Conservation (phyloP, 1,284 basidiomycete species). For the Sanghuangporus baumii region DNA sequence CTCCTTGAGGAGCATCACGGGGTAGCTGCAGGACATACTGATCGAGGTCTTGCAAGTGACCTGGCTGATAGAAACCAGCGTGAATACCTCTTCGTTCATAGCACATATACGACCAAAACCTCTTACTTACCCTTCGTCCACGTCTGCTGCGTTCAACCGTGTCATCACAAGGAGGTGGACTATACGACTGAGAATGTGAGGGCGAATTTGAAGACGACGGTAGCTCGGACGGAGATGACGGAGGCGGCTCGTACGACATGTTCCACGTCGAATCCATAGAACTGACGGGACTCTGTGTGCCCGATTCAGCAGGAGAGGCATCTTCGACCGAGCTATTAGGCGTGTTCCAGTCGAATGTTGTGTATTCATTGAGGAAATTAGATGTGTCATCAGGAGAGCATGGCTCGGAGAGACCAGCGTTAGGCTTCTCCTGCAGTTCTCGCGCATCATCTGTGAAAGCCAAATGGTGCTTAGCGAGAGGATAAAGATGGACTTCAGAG, state of each 20-base stretch:
- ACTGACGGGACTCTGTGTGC: too few species aligned
- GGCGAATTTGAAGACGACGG: background rate
- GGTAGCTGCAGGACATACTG: background rate
- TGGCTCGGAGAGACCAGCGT: too few species aligned
- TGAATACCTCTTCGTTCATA: background rate
- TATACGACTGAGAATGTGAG: background rate
- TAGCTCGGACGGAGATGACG: background rate
- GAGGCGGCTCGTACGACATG: too few species aligned
- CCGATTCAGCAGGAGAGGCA: too few species aligned
- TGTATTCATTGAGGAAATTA: too few species aligned
- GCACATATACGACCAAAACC: background rate
- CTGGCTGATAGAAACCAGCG: background rate
- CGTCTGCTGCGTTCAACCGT: background rate
- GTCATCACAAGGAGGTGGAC: too few species aligned
- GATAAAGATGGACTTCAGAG: background rate
- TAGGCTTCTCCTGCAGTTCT: too few species aligned
- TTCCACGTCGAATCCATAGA: too few species aligned
- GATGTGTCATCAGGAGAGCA: too few species aligned
- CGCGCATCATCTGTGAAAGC: too few species aligned
- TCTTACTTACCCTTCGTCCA: background rate
- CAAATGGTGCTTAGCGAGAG: background rate
- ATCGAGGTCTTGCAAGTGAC: background rate
- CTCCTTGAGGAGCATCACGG: background rate
- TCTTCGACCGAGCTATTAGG: too few species aligned
- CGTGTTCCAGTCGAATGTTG: too few species aligned